Percentiles rank a stretch among this genome's conserved stretches.
Evolutionary conservation across 73 alveolate species (phyloP).

Genomic region (Paramecium tetraurelia): DNA sequence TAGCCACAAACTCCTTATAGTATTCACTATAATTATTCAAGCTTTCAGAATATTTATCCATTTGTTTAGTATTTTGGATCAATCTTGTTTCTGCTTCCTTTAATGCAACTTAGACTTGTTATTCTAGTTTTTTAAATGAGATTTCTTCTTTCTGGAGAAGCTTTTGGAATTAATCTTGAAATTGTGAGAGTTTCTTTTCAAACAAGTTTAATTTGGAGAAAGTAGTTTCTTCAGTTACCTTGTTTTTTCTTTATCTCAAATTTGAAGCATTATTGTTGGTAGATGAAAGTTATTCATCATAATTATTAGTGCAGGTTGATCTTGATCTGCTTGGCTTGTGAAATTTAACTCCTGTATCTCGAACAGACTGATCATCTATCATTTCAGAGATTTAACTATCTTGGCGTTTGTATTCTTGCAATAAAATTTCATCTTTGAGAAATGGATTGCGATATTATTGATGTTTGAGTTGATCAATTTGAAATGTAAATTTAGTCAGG

Average conservation of each 20-base stretch:
- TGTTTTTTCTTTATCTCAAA: not conserved
- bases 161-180: not conserved
- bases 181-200: not conserved
- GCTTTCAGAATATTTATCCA: not conserved
- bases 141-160: not conserved
- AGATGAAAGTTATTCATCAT: not conserved
- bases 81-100: not conserved
- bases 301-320: slow-evolving; percentile 15
- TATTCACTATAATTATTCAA: not conserved
- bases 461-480: not conserved
- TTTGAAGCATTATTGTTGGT: not conserved
- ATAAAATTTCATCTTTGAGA: not conserved
- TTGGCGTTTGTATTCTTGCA: not conserved
- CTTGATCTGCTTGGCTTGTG: slow-evolving; percentile 21
- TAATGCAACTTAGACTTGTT: not conserved
- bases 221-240: not conserved
- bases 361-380: not conserved
- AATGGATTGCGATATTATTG: not conserved
- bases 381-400: not conserved
- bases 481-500: not conserved
- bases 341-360: not conserved
- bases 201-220: not conserved
- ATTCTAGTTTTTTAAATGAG: not conserved
- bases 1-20: not conserved
- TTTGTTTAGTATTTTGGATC: not conserved